Conservation (phyloP, 768 basidiomycete species). For the Suillus plorans region DNA sequence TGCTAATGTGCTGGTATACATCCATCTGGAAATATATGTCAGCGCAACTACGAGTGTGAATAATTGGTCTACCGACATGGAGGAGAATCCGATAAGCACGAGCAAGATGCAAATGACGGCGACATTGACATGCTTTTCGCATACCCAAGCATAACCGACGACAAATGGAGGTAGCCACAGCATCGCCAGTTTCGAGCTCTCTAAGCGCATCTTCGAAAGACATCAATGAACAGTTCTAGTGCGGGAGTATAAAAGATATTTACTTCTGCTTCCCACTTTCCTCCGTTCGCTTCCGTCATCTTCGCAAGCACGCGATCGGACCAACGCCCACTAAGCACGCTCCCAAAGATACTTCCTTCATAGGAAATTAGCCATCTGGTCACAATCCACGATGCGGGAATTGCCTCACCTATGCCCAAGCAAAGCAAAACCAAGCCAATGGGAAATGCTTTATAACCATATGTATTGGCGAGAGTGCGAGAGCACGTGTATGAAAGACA, state of each 20-base stretch:
- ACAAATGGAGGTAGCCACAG: slow-evolving; percentile 53
- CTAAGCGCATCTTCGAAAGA: slow-evolving; percentile 63
- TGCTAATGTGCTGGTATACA: slow-evolving; percentile 61
- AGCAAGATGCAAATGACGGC: slow-evolving; percentile 72
- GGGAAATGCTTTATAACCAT: slow-evolving; percentile 65
- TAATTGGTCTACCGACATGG: slow-evolving; percentile 50
- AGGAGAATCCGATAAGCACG: slow-evolving; percentile 52
- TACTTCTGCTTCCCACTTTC: slow-evolving; percentile 65
- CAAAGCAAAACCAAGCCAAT: slow-evolving; percentile 77
- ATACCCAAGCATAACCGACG: slow-evolving; percentile 75
- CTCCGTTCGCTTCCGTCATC: slow-evolving; percentile 45
- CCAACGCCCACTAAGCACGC: slow-evolving; percentile 58
- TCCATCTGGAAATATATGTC: slow-evolving; percentile 38
- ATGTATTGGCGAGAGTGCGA: slow-evolving; percentile 61
- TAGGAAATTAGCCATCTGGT: not conserved
- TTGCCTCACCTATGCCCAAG: slow-evolving; percentile 60
- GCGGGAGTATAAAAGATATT: slow-evolving; percentile 11
- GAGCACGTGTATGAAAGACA: slow-evolving; percentile 72
- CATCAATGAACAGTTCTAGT: not conserved
- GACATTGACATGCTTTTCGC: slow-evolving; percentile 58
- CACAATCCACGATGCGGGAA: not conserved
- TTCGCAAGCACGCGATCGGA: slow-evolving; percentile 47
- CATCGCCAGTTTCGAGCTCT: slow-evolving; percentile 59
- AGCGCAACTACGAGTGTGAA: not conserved
- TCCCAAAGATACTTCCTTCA: slow-evolving; percentile 50